phyloP scores from a whole-genome alignment of 805 yeast species.

The Yarrowia deformans region DNA sequence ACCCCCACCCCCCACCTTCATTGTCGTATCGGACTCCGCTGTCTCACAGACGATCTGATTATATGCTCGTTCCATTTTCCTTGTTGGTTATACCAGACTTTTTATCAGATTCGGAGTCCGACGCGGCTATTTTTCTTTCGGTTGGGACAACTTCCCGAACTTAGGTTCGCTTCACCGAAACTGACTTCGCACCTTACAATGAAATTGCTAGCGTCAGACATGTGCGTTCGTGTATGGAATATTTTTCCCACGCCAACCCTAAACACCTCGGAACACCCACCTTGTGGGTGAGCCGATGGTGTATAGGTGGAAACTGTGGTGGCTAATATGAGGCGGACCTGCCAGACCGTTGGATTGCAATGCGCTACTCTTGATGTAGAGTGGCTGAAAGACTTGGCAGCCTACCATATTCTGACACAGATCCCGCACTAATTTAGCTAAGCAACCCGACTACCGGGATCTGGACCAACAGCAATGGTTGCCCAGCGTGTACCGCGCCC shows the following conservation, averaged over 20 bases:
- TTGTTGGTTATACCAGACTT: neutral
- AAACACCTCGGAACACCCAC: conserved; percentile 11
- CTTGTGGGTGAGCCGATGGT: neutral
- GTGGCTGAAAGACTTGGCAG: conserved; percentile 6
- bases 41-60: conserved; percentile 11
- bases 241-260: neutral
- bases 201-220: conserved; percentile 12
- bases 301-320: neutral
- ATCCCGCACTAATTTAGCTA: neutral
- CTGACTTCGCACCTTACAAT: neutral
- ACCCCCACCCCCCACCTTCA: neutral
- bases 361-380: neutral
- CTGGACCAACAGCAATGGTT: neutral
- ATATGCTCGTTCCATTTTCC: neutral
- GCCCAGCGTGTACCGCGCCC: neutral
- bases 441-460: neutral
- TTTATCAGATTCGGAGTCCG: conserved; percentile 35
- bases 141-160: conserved; percentile 4
- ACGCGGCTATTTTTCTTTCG: neutral
- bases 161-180: neutral
- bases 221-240: neutral
- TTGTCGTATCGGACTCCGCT: conserved; percentile 20
- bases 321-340: neutral
- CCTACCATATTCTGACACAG: neutral
- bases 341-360: conserved; percentile 3